Evolutionary conservation across 2,329 filamentous ascomycete genomes (phyloP), one percentile per base, ranked within the genome.

Genomic region (Aspergillus tamarii): DNA sequence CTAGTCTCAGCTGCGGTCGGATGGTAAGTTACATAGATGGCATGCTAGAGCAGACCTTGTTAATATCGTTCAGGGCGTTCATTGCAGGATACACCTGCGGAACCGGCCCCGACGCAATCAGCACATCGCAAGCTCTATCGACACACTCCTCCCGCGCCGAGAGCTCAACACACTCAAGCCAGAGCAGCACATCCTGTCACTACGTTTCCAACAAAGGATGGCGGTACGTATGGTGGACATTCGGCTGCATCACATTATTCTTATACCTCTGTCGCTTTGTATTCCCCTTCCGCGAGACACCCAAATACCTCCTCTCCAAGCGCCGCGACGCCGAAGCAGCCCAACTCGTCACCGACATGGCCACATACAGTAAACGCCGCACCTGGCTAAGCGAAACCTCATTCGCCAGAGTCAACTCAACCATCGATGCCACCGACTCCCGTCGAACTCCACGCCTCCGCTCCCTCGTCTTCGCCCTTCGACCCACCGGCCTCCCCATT

Each of bases 181-280:
- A 61, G 30, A 59, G 60, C 55, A 64, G 50, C 59, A 57, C 60
- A 23, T 67, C 66, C 19, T 69, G 67, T 48, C 68, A 69, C 55
- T 69, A 69, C 55, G 68, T 68, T 21, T 64, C 63, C 50, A 70
- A 70, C 55, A 68, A 67, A 57, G 69, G 69, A 34, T 70, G 69
- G 69, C 67, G 69, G n/a, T 70, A 69, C 28, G 59, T 69, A 19
- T 69, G 66, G 65, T 70, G 66, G 69, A 69, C 67, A 9, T 70
- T 69, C 23, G 69, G 69, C 28, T 68, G 66, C 36, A 66, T 69
- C 26, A 70, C 69, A 1, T 59, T 69, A 3, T 67, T 67, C 57
- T 58, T 69, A 2, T 69, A 69, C 32, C 59, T 70, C 8, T 68
- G 66, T 28, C 69, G 66, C 1, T 67, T 70, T 6, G 10, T 57